Evolutionary conservation across 805 yeast genomes (phyloP).

Genomic region (Kazachstania bromeliacearum): DNA sequence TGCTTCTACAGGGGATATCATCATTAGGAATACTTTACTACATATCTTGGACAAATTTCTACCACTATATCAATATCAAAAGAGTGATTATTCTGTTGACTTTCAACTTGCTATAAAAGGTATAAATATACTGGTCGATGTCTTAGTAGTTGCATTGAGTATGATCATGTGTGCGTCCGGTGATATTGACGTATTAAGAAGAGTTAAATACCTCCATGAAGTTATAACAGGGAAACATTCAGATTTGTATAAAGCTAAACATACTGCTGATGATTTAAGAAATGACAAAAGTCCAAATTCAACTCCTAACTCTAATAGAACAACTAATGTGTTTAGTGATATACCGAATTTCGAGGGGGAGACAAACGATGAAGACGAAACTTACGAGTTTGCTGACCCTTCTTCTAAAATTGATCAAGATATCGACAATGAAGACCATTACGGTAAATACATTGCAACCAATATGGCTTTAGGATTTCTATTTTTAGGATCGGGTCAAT

Average conservation of each 20-base stretch:
- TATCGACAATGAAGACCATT: conserved; percentile 30
- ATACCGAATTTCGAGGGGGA: conserved; percentile 4
- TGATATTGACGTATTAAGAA: conserved; percentile 64
- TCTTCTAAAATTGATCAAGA: conserved; percentile 5
- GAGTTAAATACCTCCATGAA: conserved; percentile 64
- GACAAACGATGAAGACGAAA: conserved; percentile 1
- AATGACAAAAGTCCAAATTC: not conserved
- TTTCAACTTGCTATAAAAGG: conserved; percentile 43
- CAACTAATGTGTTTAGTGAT: not conserved
- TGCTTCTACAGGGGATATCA: conserved; percentile 57
- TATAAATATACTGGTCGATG: conserved; percentile 45
- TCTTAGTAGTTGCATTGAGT: conserved; percentile 55
- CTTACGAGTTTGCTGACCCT: conserved; percentile 5
- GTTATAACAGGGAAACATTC: conserved; percentile 33
- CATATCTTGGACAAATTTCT: conserved; percentile 22
- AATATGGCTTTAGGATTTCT: conserved; percentile 81
- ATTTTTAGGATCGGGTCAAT: conserved; percentile 89
- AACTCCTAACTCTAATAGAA: not conserved
- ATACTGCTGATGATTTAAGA: not conserved
- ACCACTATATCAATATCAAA: conserved; percentile 23
- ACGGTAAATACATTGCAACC: conserved; percentile 67
- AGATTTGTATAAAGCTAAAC: conserved; percentile 13
- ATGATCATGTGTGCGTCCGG: conserved; percentile 88
- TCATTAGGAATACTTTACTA: conserved; percentile 41
- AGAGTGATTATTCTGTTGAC: conserved; percentile 37